A percentile compares a stretch with the other conserved stretches of the same genome.
These are phyloP conservation scores for Verbascum thapsus DNA, from an alignment of 257 asterid genomes.

Conservation along the genomic window DNA sequence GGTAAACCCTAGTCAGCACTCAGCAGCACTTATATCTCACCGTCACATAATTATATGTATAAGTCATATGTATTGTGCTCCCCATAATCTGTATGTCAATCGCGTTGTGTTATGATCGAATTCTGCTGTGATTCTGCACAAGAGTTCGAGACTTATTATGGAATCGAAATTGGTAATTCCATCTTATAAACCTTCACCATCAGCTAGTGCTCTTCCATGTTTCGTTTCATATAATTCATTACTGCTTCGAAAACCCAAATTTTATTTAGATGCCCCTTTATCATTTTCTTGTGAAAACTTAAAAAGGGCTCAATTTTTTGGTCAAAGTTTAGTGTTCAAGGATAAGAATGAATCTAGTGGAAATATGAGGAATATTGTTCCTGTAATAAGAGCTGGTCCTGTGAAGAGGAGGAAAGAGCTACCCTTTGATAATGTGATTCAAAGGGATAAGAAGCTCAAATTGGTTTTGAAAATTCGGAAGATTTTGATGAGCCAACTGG, in stretches of 20 bases:
- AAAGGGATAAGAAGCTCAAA: slow-evolving; percentile 92
- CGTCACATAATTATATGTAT: too few relatives aligned
- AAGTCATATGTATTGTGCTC: background rate
- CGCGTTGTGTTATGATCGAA: slow-evolving; percentile 26
- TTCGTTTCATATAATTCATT: slow-evolving; percentile 46
- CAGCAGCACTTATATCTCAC: too few relatives aligned
- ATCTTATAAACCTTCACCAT: slow-evolving; percentile 52
- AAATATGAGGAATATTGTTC: slow-evolving; percentile 42
- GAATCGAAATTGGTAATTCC: slow-evolving; percentile 57
- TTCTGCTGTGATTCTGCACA: slow-evolving; percentile 22
- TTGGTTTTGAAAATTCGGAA: slow-evolving; percentile 83
- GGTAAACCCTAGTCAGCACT: slow-evolving; percentile 54
- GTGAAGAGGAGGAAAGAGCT: slow-evolving; percentile 95
- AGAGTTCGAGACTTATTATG: slow-evolving; percentile 43
- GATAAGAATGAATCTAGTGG: slow-evolving; percentile 35
- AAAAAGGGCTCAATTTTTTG: slow-evolving; percentile 53
- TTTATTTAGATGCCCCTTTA: slow-evolving; percentile 31
- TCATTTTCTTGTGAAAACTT: slow-evolving; percentile 35
- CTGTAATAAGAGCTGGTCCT: slow-evolving; percentile 54
- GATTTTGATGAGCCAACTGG: slow-evolving; percentile 84
- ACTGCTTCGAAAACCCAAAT: slow-evolving; percentile 44
- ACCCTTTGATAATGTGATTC: slow-evolving; percentile 90
- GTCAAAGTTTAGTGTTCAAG: slow-evolving; percentile 41
- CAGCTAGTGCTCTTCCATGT: slow-evolving; percentile 52
- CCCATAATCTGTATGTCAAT: slow-evolving; percentile 27